Evolutionary conservation across 148 eudicot species (phyloP), one percentile per base, ranked within the genome.

Genomic region (Persicaria maculosa): DNA sequence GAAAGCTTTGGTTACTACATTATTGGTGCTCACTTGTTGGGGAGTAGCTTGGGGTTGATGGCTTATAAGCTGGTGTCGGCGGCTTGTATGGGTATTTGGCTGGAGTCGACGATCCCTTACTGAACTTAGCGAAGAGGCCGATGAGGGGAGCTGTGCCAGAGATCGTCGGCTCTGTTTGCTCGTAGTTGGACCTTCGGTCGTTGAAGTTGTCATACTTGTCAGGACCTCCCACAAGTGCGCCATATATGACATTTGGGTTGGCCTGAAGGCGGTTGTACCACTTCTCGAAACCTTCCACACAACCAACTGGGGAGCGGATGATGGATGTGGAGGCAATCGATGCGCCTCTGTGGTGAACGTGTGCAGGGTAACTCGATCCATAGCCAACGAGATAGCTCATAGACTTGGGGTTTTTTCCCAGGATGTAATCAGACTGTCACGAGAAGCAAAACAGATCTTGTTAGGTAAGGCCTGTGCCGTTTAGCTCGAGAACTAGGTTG

Each of bases 211-310:
- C 97, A 2, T 79, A 78, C 0, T 58, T 77, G 73, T 78, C 78
- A 0, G 98, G 98, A 47, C 97, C 98, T 59, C 97, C 98, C 1
- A 94, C 93, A 4, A 94, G 85, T 44, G 78, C 98, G 19, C 97
- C 97, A 1, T 83, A 44, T 31, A 94, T 47, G 47, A 90, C 77
- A 67, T 94, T 91, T 0, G 98, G 98, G 76, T 94, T 82, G 1
- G 85, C 71, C 8, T 68, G 70, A 7, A 83, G 47, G 16, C 85
- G 82, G 52, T 79, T 85, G 75, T 89, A 93, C 98, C 98, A 93
- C 22, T 76, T 62, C 47, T 93, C 97, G 53, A 81, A 91, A 48
- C 98, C 98, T 74, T 88, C 77, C 12, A 84, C 88, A 71, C 98
- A 93, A 31, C 91, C 89, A 3, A 91, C 86, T 0, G 62, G 9